Evolutionary conservation across 208 protist species (phyloP), one percentile per base, ranked within the genome.

Genomic region (Leishmania tarentolae): DNA sequence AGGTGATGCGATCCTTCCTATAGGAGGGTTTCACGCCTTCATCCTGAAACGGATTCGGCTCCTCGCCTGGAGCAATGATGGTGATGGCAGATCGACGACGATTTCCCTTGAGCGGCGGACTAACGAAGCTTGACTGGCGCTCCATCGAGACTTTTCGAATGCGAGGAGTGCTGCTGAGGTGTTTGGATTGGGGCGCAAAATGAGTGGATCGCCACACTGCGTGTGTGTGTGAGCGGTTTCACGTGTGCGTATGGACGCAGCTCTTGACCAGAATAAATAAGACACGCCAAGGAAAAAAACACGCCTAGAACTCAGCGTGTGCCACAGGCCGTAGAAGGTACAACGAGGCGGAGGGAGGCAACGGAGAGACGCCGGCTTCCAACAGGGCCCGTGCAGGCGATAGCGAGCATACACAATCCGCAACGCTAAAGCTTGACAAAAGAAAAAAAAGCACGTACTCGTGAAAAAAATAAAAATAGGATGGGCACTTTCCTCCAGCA

Each of bases 21-120:
- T 31, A 17, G 15, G 69, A 3, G 37, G n/a, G 46, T 19, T 53
- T 35, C 56, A 1, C 17, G 1, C 47, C 28, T 11, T 21, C 8
- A 9, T 66, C 46, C 5, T 81, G 57, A 74, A 75, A 66, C 1
- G 75, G 70, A 2, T 81, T 78, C 3, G n/a, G 6, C 9, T 82
- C 76, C 57, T 81, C 82, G 0, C 76, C 82, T 9, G 76, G 76
- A 1, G 44, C 76, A 17, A 85, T 76, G 76, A 85, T 81, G 59
- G 69, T 84, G 31, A 85, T 72, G n/a, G 73, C 61, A 46, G 82
- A 81, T 21, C 77, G 82, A 15, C 82, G 77, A 11, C 76, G 82
- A 9, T 19, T 31, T 24, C 28, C 17, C 9, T 24, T 69, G 68
- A 8, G 28, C 35, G 24, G 42, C 47, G 31, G 52, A 42, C 53